These are phyloP conservation scores for Psilocybe sp. DNA, from an alignment of 768 basidiomycete species.

Conservation along the genomic window DNA sequence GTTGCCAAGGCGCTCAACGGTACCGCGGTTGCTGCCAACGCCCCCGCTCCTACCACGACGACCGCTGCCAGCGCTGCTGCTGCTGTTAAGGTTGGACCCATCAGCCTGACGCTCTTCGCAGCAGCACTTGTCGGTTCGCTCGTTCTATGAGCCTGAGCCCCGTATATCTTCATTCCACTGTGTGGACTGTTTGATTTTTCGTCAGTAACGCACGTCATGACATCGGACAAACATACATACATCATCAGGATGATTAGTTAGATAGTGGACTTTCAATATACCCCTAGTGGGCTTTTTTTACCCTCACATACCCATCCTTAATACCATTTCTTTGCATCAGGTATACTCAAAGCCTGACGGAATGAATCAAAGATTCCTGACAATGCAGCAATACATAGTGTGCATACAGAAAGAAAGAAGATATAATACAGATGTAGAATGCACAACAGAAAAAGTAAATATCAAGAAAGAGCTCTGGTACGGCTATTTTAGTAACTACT, in stretches of 20 bases:
- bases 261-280: slow-evolving; percentile 17
- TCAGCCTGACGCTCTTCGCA: slow-evolving; percentile 25
- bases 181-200: too few species aligned
- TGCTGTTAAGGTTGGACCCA: slow-evolving; percentile 30
- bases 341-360: neutral
- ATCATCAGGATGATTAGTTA: too few species aligned
- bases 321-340: too few species aligned
- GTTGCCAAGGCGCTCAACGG: slow-evolving; percentile 56
- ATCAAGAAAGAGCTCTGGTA: neutral
- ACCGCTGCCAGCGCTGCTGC: slow-evolving; percentile 27
- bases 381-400: slow-evolving; percentile 13
- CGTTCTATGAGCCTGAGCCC: slow-evolving; percentile 21
- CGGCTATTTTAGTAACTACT: slow-evolving; percentile 15
- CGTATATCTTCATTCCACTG: slow-evolving; percentile 3
- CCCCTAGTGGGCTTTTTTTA: slow-evolving; percentile 12
- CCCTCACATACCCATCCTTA: slow-evolving; percentile 11
- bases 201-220: too few species aligned
- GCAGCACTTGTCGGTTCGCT: slow-evolving; percentile 30
- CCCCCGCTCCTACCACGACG: slow-evolving; percentile 20
- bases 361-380: neutral
- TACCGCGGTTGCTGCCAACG: slow-evolving; percentile 35
- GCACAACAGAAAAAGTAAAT: neutral
- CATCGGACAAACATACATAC: too few species aligned
- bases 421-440: slow-evolving; percentile 4
- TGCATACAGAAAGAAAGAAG: slow-evolving; percentile 6